Base-by-base conservation (phyloP, 192 early-diverging fungal genomes). In the Backusella mclennaniae region DNA sequence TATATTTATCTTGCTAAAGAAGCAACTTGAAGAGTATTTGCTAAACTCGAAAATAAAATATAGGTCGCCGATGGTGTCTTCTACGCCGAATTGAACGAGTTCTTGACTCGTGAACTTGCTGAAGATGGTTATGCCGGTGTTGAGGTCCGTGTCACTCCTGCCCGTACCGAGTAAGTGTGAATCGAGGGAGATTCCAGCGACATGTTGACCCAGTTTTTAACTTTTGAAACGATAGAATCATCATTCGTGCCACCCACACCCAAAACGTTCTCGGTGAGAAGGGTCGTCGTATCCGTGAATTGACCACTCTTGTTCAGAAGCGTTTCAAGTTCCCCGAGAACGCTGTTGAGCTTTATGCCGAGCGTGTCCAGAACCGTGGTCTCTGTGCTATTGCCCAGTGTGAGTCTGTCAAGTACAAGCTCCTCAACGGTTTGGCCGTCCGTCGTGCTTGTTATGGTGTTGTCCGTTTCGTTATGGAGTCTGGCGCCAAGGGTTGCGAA, bases 41-140 rank as follows among this genome's bases (percentile, higher is more conserved):
- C 7, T n/a, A 17, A 56, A 23, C 3, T 9, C 23, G 6, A 11
- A 56, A 23, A 23, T 12, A 26, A 26, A 26, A 26, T 26, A 26
- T 56, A 73, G 71, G 94, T 99, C 82, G 98, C 98, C 86, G 98
- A 99, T 89, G 98, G 98, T 95, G 96, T 99, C 71, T 99, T 99
- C 91, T 98, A 96, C 92, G 96, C 98, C 87, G 98, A 99, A 89
- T 93, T 99, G 85, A 99, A 99, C 93, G 96, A 97, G 89, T 97
- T 97, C 92, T 94, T 99, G 88, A 93, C 94, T 85, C 96, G 96
- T 84, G 95, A 97, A 89, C 91, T 99, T 79, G 93, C 95, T 81
- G 90, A 91, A 85, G 96, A 99, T 84, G 97, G 97, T 89, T 99
- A 99, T 93, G 95, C 97, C 77, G 97, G 97, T 85, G 96, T 97